These are phyloP conservation scores for Phylloporus sp. DNA, from an alignment of 1,284 basidiomycete species.

Conservation along the genomic window DNA sequence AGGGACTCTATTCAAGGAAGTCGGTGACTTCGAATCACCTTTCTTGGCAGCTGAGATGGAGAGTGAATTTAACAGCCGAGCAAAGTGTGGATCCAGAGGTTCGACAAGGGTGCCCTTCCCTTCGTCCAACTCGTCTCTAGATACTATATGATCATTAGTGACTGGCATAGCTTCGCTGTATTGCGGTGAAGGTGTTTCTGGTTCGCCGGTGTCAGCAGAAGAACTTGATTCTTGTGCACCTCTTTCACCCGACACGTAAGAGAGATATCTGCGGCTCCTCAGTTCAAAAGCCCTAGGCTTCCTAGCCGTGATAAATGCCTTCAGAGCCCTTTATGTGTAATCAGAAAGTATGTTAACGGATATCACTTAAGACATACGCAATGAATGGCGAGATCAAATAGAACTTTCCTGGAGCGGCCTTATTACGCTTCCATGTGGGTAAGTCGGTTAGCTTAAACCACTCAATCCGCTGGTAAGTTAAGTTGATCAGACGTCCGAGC, in stretches of 20 bases:
- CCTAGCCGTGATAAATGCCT: conserved; percentile 66
- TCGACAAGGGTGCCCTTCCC: conserved; percentile 35
- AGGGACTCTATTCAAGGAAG: conserved; percentile 7
- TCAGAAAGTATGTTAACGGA: conserved; percentile 19
- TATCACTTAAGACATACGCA: conserved; percentile 59
- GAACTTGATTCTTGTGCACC: conserved; percentile 67
- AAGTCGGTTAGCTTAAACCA: conserved; percentile 94
- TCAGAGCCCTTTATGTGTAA: conserved; percentile 59
- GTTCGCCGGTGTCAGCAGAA: conserved; percentile 66
- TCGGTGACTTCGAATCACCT: conserved; percentile 21
- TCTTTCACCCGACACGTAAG: conserved; percentile 32
- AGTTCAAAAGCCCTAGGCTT: conserved; percentile 52
- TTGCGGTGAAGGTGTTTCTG: conserved; percentile 69
- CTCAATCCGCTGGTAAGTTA: conserved; percentile 82
- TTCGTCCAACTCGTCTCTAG: conserved; percentile 33
- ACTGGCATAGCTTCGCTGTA: conserved; percentile 50
- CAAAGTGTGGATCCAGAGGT: conserved; percentile 72
- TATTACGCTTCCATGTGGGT: conserved; percentile 92
- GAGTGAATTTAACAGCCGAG: conserved; percentile 68
- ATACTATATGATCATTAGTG: conserved; percentile 25
- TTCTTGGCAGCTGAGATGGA: conserved; percentile 62
- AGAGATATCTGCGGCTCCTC: conserved; percentile 41
- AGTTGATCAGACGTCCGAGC: conserved; percentile 22
- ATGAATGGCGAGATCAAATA: conserved; percentile 98
- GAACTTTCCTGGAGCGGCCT: conserved; percentile 80